Conservation (phyloP, 148 eudicot genomes). For the Rhododendron ferrugineum region DNA sequence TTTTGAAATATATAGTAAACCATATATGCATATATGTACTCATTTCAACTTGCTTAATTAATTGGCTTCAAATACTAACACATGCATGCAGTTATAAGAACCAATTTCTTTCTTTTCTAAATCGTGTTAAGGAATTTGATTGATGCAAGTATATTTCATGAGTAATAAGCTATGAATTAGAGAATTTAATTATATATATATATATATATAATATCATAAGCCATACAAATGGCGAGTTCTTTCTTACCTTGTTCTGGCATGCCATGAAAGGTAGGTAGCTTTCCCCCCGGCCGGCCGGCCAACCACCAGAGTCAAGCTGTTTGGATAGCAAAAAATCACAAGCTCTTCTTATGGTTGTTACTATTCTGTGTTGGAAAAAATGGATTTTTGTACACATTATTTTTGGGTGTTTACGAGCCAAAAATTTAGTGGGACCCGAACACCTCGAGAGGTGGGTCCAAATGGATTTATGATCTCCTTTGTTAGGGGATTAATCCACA, state of each 20-base stretch:
- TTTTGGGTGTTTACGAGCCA: no score
- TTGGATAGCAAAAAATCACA: slow-evolving; percentile 40
- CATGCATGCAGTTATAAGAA: not conserved
- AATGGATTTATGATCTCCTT: no score
- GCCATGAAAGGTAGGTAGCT: slow-evolving; percentile 25
- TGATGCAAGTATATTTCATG: not conserved
- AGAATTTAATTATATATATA: not conserved
- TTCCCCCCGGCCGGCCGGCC: slow-evolving; percentile 26
- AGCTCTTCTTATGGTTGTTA: slow-evolving; percentile 28
- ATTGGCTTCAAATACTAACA: not conserved
- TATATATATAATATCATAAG: not conserved
- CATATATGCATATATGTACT: not conserved
- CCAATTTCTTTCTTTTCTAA: not conserved
- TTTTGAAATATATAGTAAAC: not conserved
- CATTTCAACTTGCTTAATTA: not conserved
- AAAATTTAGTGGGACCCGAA: no score
- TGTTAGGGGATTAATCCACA: no score
- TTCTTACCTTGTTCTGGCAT: slow-evolving; percentile 26
- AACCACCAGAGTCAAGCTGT: slow-evolving; percentile 40
- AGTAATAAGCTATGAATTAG: not conserved
- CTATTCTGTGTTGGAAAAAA: no score
- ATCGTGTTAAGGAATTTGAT: not conserved
- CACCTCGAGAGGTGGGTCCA: no score
- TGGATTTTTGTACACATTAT: no score
- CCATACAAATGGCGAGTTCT: not conserved